Base-by-base conservation (phyloP, 176 grass and related monocot species). In the Echinochloa phyllopogon region DNA sequence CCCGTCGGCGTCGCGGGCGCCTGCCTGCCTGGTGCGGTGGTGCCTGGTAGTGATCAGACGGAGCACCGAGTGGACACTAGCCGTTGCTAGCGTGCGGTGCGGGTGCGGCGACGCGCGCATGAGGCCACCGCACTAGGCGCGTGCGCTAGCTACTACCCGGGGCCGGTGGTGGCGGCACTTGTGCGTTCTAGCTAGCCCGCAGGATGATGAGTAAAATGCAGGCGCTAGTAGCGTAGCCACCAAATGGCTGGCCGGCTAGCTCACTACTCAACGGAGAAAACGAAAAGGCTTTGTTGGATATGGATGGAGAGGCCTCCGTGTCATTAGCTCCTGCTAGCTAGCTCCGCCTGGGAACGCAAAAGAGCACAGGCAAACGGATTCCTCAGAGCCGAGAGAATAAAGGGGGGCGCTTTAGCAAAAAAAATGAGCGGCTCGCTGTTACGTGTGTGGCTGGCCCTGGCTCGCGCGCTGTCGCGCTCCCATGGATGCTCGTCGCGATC, bases 131-230 rank as follows among this genome's bases (percentile, higher is more conserved):
- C 83, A 76, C 87, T 76, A 81, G 76, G 42, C 62, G 70, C 62
- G 43, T 43, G 18, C 76, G 29, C 65, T 17, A 72, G 56, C 66
- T 52, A 42, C 56, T 3, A 17, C 74, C 20, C 9, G 20, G 3
- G 3, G 2, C 5, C 24, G 16, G 13, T 20, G 53, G 18, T 15
- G 63, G 21, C 49, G 9, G 24, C 45, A 33, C 15, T 79, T 72
- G 82, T 85, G 87, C 82, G 70, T 3, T 27, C 70, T 81, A 81
- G 82, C 76, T 80, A 78, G 50, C 69, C 21, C 47, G 47, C 78
- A 68, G 6, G 61, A 50, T 67, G 29, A 21, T 11, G 12, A 11
- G 39, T 16, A 21, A 41, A 21, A 41, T 40, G 38, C 39, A 21
- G 5, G 47, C 59, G 43, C 77, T 37, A 64, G 14, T 1, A 55